Evolutionary conservation across 1,284 basidiomycete species (phyloP).

Genomic region (Malassezia equina): DNA sequence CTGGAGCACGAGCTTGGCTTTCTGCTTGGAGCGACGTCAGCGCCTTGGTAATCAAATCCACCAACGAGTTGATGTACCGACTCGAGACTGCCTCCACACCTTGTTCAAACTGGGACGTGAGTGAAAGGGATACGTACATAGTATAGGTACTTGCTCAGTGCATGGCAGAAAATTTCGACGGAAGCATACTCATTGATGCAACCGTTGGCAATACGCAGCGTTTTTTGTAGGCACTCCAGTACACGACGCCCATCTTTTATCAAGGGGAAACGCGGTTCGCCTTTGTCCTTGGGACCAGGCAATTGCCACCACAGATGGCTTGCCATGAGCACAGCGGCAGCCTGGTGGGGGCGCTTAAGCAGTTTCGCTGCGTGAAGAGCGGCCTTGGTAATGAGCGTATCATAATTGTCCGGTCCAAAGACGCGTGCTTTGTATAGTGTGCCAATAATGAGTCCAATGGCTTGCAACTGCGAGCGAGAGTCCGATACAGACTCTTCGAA

Average conservation of each 20-base stretch:
- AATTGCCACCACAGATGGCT: conserved; percentile 48
- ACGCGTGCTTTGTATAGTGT: conserved; percentile 39
- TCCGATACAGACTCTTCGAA: conserved; percentile 47
- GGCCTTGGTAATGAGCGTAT: conserved; percentile 44
- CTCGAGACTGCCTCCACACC: conserved; percentile 40
- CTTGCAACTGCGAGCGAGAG: conserved; percentile 41
- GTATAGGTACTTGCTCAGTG: conserved; percentile 45
- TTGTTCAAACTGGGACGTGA: conserved; percentile 28
- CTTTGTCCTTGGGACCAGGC: conserved; percentile 22
- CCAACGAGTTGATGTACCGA: conserved; percentile 42
- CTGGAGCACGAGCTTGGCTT: conserved; percentile 5
- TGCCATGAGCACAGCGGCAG: conserved; percentile 45
- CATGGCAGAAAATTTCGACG: conserved; percentile 44
- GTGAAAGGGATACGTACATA: conserved; percentile 20
- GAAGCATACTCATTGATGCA: conserved; percentile 45
- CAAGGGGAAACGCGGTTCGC: conserved; percentile 19
- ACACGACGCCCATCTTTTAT: conserved; percentile 44
- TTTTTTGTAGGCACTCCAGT: conserved; percentile 44
- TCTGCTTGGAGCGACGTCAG: conserved; percentile 17
- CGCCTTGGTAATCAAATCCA: conserved; percentile 41
- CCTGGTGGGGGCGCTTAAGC: conserved; percentile 47
- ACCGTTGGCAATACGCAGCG: conserved; percentile 43
- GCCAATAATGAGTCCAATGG: conserved; percentile 39
- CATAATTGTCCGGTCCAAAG: conserved; percentile 43
- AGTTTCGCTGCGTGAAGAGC: conserved; percentile 43